A percentile compares a stretch with the other conserved stretches of the same genome.
These are phyloP conservation scores for Colletotrichum sojae DNA, from an alignment of 2,329 filamentous ascomycete species.

Conservation along the genomic window DNA sequence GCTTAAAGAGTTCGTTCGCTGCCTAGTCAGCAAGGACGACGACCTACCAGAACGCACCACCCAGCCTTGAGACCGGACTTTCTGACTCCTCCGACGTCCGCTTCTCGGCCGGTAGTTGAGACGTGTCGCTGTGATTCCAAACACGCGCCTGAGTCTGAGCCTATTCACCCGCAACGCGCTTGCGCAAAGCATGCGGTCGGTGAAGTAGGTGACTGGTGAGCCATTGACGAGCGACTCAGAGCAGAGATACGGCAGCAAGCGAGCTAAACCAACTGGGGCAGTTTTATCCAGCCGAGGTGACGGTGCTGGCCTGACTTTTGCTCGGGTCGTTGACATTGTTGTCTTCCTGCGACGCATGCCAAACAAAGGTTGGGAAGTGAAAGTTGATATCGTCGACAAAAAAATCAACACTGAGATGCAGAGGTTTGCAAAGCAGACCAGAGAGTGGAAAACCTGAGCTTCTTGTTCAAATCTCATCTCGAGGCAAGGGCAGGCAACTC, in stretches of 20 bases:
- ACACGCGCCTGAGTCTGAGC: background rate
- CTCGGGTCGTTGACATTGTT: background rate
- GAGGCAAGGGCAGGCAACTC: background rate
- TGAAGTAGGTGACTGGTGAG: background rate
- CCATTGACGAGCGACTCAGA: background rate
- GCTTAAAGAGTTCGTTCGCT: conserved; percentile 3
- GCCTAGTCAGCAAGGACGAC: conserved; percentile 4
- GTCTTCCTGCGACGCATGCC: background rate
- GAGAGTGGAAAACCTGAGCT: background rate
- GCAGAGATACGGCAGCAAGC: too few relatives aligned
- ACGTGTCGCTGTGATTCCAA: conserved; percentile 1
- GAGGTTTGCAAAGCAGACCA: background rate
- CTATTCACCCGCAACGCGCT: too few relatives aligned
- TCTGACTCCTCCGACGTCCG: conserved; percentile 18
- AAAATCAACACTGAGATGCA: background rate
- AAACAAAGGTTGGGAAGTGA: too few relatives aligned
- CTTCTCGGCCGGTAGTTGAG: conserved; percentile 1
- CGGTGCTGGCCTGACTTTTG: background rate
- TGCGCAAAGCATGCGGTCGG: too few relatives aligned
- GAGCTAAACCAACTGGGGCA: background rate
- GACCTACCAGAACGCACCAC: background rate
- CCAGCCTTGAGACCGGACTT: background rate
- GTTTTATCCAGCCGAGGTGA: background rate
- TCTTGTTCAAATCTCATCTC: background rate
- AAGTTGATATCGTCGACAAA: background rate